phyloP scores from a whole-genome alignment of 768 basidiomycete genomes.

The Hygrocybe coccinea region DNA sequence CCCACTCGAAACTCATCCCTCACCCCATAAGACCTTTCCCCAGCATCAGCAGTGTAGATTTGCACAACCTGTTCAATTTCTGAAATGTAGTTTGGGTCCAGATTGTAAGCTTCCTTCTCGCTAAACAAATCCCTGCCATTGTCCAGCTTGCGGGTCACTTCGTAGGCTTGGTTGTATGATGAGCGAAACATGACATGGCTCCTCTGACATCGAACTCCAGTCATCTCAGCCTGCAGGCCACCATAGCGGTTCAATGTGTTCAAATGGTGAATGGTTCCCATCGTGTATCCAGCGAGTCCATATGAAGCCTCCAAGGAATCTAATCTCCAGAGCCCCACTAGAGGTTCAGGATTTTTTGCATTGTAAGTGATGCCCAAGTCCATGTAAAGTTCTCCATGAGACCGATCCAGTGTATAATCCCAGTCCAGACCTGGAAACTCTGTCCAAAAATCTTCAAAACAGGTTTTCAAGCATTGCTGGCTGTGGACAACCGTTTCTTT shows the following conservation, averaged over 20 bases:
- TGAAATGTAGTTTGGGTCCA: neutral
- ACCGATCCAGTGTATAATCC: constrained; percentile 13
- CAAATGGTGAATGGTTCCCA: constrained; percentile 13
- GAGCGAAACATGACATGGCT: constrained; percentile 12
- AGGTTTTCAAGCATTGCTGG: neutral
- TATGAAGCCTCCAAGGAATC: constrained; percentile 17
- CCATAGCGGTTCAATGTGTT: constrained; percentile 17
- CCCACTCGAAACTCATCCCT: constrained; percentile 15
- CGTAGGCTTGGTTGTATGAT: constrained; percentile 16
- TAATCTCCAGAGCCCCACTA: constrained; percentile 17
- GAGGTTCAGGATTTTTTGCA: neutral
- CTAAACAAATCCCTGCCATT: constrained; percentile 12
- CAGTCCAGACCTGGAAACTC: constrained; percentile 13
- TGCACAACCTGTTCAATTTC: neutral
- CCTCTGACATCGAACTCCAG: neutral
- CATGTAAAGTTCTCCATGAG: constrained; percentile 10
- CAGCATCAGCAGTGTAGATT: neutral
- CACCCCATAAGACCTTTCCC: constrained; percentile 11
- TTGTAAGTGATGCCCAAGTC: constrained; percentile 15
- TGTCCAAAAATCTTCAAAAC: neutral
- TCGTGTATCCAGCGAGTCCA: constrained; percentile 10
- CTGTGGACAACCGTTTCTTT: neutral
- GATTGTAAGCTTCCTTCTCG: constrained; percentile 10
- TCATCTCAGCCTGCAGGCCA: constrained; percentile 15
- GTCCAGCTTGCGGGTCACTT: constrained; percentile 10